Conservation (phyloP, 2,329 filamentous ascomycete genomes). For the Orbilia blumenaviensis region DNA sequence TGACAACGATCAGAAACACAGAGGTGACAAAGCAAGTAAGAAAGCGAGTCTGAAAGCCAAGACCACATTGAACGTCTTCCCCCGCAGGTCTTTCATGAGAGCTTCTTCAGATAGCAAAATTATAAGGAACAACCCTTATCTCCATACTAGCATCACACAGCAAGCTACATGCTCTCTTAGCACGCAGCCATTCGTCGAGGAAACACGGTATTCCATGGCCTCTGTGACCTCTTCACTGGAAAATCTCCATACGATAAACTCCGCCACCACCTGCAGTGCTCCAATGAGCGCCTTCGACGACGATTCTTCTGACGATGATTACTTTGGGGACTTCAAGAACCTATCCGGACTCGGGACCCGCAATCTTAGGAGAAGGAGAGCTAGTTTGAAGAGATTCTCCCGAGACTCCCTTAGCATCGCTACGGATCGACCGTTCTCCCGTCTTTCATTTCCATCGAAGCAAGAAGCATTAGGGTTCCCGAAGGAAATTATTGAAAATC, state of each 20-base stretch:
- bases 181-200: conserved; percentile 17
- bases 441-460: conserved; percentile 40
- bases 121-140: conserved; percentile 35
- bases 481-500: conserved; percentile 33
- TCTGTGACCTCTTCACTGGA: conserved; percentile 35
- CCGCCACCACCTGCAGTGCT: not conserved
- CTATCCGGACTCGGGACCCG: conserved; percentile 42
- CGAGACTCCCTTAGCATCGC: conserved; percentile 35
- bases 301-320: conserved; percentile 50
- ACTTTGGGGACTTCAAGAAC: conserved; percentile 45
- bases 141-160: not conserved
- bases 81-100: conserved; percentile 26
- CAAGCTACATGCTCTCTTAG: conserved; percentile 8
- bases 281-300: conserved; percentile 47
- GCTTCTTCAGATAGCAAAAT: conserved; percentile 5
- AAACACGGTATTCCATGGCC: conserved; percentile 3
- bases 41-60: conserved; percentile 22
- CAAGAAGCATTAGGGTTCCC: conserved; percentile 6
- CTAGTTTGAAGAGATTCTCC: conserved; percentile 42
- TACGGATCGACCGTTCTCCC: conserved; percentile 30
- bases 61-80: conserved; percentile 9
- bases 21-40: not conserved
- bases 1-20: not conserved
- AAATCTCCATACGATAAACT: conserved; percentile 17
- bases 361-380: conserved; percentile 30